Evolutionary conservation across 2,329 filamentous ascomycete species (phyloP), one percentile per base, ranked within the genome.

Genomic region (Alternaria ventricosa): DNA sequence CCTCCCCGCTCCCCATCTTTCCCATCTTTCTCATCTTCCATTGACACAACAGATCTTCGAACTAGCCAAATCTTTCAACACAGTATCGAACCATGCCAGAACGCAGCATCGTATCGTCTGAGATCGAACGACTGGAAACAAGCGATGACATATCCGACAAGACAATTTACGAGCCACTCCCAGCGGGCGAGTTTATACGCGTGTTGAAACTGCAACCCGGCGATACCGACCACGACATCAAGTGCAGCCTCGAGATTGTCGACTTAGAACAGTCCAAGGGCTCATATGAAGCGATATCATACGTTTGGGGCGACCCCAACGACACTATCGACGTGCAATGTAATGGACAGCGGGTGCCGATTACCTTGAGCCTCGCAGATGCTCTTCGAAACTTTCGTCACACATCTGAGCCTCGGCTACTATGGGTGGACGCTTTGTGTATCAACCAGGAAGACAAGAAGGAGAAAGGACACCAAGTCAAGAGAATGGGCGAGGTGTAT

Each of bases 251-350:
- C 9, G 3, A 11, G 0, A 18, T 41, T 10, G n/a, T 41, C 0
- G n/a, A 2, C 36, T 18, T 41, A 3, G n/a, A 18, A 41, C 0
- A 6, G 0, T 10, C 36, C 1, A 41, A 41, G 4, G 30, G 13
- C 30, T 36, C 30, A 15, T 41, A 41, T 10, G 36, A 41, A 18
- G 36, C 36, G 1, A 18, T 41, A 41, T 41, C 36, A 1, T 41
- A 41, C 5, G 36, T 41, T 18, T 41, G 36, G 36, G 36, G 36
- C 8, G 36, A 41, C 8, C 4, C 36, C 8, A 41, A 41, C n/a
- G 3, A 41, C 2, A 41, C n/a, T 41, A 5, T 41, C n/a, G 5
- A 41, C 5, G 2, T 18, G 1, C 15, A 10, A 4, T 41, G 36
- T 41, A 18, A 41, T 6, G 36, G 36, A 41, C n/a, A 3, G 36